phyloP scores from a whole-genome alignment of 2,329 filamentous ascomycete species.

The Chlorencoelia australis region DNA sequence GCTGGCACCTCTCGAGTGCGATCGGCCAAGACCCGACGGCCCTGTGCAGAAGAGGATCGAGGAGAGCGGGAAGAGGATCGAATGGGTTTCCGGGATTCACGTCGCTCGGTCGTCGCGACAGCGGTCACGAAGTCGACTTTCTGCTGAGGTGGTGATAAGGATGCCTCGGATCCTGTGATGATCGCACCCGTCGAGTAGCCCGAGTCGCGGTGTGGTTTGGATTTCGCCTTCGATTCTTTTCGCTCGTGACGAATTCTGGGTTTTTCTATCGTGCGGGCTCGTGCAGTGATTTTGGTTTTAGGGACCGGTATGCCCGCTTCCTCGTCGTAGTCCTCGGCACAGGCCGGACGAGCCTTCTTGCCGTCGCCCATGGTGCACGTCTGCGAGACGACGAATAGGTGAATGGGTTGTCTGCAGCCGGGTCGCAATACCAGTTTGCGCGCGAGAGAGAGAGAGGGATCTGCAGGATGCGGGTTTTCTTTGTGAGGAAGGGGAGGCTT shows the following conservation, averaged over 20 bases:
- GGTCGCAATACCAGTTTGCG: no score
- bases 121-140: not conserved
- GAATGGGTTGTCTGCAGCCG: no score
- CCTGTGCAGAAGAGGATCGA: constrained; percentile 1
- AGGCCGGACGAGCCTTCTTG: constrained; percentile 17
- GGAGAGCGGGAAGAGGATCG: constrained; percentile 1
- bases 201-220: constrained; percentile 6
- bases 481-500: not conserved
- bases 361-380: constrained; percentile 8
- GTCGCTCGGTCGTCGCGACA: not conserved
- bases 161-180: constrained; percentile 3
- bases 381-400: constrained; percentile 5
- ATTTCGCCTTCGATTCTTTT: not conserved
- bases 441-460: no score
- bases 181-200: constrained; percentile 7
- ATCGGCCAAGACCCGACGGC: constrained; percentile 2
- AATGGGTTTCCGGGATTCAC: constrained; percentile 4
- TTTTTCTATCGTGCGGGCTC: constrained; percentile 4
- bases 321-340: constrained; percentile 22
- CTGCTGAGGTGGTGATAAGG: constrained; percentile 1
- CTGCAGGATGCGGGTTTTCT: not conserved
- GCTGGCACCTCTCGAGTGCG: constrained; percentile 3
- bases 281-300: constrained; percentile 2
- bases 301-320: constrained; percentile 7
- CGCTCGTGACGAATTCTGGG: not conserved